Conservation (phyloP, 352 stramenopile species). For the Phytophthora pinifolia region DNA sequence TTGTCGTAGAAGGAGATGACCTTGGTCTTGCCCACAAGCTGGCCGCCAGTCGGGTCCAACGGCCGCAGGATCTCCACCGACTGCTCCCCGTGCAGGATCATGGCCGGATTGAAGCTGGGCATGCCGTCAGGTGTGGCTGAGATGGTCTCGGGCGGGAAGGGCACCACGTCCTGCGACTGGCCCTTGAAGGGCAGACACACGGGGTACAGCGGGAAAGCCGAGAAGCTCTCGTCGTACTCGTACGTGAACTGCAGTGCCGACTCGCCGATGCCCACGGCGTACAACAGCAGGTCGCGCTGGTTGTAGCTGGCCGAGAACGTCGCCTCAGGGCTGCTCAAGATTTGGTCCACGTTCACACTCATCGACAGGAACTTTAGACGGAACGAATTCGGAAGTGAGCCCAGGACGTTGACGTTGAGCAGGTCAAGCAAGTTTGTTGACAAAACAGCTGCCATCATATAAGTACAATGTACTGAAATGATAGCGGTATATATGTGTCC, state of each 20-base stretch:
- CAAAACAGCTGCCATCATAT: slow-evolving; percentile 7
- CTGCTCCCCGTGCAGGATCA: slow-evolving; percentile 88
- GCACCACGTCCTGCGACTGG: slow-evolving; percentile 82
- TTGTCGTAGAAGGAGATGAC: slow-evolving; percentile 87
- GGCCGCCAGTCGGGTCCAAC: slow-evolving; percentile 56
- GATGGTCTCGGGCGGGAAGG: slow-evolving; percentile 80
- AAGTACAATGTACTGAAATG: neutral
- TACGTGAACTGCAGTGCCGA: slow-evolving; percentile 88
- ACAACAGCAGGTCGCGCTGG: slow-evolving; percentile 88
- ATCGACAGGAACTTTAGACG: slow-evolving; percentile 18
- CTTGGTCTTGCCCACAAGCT: slow-evolving; percentile 57
- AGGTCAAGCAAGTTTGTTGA: slow-evolving; percentile 12
- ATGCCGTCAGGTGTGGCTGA: slow-evolving; percentile 63
- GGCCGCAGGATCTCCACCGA: slow-evolving; percentile 79
- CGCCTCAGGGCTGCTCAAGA: slow-evolving; percentile 51
- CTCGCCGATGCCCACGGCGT: slow-evolving; percentile 88
- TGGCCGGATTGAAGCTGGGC: slow-evolving; percentile 74
- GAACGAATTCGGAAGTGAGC: slow-evolving; percentile 28
- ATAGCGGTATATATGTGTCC: neutral
- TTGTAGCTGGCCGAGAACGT: slow-evolving; percentile 79
- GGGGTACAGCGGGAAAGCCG: slow-evolving; percentile 88
- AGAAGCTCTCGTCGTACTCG: slow-evolving; percentile 85
- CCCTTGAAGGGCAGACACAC: slow-evolving; percentile 89
- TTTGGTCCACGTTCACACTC: slow-evolving; percentile 64
- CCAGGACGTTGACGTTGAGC: slow-evolving; percentile 20